A percentile compares a stretch with the other conserved stretches of the same genome.
phyloP scores from a whole-genome alignment of 805 yeast genomes.

The Saturnispora quitensis region DNA sequence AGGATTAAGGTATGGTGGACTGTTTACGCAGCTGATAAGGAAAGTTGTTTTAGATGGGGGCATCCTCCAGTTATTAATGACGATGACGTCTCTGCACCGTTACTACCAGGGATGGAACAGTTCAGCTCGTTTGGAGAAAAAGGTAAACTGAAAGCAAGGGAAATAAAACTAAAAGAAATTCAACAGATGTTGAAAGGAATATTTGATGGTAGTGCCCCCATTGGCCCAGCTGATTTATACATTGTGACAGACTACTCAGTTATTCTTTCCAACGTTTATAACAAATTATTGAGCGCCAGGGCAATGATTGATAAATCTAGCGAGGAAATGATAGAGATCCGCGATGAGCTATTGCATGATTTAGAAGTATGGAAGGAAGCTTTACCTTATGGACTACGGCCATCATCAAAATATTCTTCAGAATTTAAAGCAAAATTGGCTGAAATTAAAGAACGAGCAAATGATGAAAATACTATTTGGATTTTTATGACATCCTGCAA shows the following conservation, averaged over 20 bases:
- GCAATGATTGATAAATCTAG: constrained; percentile 17
- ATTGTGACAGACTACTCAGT: constrained; percentile 18
- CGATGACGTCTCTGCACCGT: constrained; percentile 30
- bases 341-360: constrained; percentile 15
- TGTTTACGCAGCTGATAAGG: constrained; percentile 39
- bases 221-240: constrained; percentile 11
- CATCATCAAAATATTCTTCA: constrained; percentile 9
- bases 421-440: constrained; percentile 8
- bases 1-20: constrained; percentile 41
- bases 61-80: constrained; percentile 39
- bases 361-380: constrained; percentile 23
- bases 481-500: constrained; percentile 11
- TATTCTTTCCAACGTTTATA: constrained; percentile 21
- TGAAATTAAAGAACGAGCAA: constrained; percentile 2
- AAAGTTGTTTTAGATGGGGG: constrained; percentile 37
- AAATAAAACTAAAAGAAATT: constrained; percentile 6
- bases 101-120: constrained; percentile 18
- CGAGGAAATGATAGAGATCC: constrained; percentile 11
- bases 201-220: background rate
- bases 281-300: constrained; percentile 23
- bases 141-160: background rate
- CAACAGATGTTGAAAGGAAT: constrained; percentile 9
- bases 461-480: constrained; percentile 6
- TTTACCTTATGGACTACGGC: constrained; percentile 22
- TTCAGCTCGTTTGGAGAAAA: constrained; percentile 14